Evolutionary conservation across 2,329 filamentous ascomycete genomes (phyloP), one percentile per base, ranked within the genome.

Genomic region (Trichoderma oligosporum): DNA sequence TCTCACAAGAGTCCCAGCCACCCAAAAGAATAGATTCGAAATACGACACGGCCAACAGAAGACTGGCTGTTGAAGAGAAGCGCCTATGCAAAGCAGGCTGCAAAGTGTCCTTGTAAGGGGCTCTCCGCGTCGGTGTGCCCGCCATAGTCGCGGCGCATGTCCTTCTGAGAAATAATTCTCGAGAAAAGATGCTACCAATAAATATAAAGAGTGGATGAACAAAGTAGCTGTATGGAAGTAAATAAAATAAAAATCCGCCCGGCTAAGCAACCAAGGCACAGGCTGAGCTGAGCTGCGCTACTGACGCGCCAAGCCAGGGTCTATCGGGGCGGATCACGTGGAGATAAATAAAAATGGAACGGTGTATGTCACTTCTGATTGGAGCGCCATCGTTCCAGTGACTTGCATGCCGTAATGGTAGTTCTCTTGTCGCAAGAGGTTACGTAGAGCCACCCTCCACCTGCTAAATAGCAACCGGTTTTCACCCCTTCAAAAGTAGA

Each of bases 31-130:
- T 73, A 47, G 91, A 82, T 68, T 90, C 83, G 35, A 82, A 55
- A 70, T 94, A 96, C 68, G 89, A 90, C 56, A 91, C 77, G 46
- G 79, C 74, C 8, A 94, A 74, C 12, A 91, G 78, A 61, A 89
- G 76, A 12, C 82, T 80, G 46, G 88, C 87, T 11, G 90, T 91
- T 61, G 85, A 86, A 47, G 88, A 87, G 74, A 97, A 97, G 66
- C 91, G 84, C 66, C 89, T 82, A 73, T 97, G 93, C 62, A 97
- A 78, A 52, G 88, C 86, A 48, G 93, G 92, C 61, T 93, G 95
- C 64, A 97, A 77, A 72, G 95, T 95, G 76, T 96, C 90, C 78
- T 91, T 88, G 74, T 96, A 96, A 47, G 81, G 78, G 66, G 77
- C 75, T 68, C 71, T 82, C 79, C 78, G 84, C 75, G 76, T 79